phyloP scores from a whole-genome alignment of 352 stramenopile species.

The Hyaloperonospora brassicae region DNA sequence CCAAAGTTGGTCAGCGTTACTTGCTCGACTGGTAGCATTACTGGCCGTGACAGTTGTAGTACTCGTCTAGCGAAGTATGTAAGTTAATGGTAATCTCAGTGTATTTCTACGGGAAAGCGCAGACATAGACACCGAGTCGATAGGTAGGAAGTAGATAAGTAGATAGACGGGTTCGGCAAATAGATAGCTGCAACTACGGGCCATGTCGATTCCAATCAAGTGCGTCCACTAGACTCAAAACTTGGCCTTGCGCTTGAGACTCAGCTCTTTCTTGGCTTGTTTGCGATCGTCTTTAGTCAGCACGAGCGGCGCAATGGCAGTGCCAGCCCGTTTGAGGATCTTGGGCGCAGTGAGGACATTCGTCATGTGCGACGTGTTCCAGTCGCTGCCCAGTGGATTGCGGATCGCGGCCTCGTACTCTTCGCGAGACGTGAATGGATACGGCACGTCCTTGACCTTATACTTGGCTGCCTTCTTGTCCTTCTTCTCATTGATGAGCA shows the following conservation, averaged over 20 bases:
- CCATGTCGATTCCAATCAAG: conserved; percentile 25
- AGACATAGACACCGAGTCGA: no score
- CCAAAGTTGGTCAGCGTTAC: no score
- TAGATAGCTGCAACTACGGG: no score
- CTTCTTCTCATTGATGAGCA: conserved; percentile 86
- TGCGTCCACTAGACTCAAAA: conserved; percentile 34
- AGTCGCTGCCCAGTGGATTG: conserved; percentile 90
- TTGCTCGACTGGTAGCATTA: no score
- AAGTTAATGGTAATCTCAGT: no score
- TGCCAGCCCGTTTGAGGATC: conserved; percentile 88
- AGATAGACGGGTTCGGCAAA: no score
- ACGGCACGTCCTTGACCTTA: conserved; percentile 88
- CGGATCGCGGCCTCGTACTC: conserved; percentile 97
- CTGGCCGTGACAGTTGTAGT: no score
- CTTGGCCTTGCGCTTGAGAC: conserved; percentile 75
- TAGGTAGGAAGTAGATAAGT: no score
- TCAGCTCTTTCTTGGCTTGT: conserved; percentile 67
- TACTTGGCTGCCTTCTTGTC: conserved; percentile 85
- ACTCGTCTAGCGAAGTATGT: no score
- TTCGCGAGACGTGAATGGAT: conserved; percentile 94
- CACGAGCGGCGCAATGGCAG: conserved; percentile 90
- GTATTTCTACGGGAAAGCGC: no score
- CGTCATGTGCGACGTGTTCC: conserved; percentile 89
- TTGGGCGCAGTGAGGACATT: conserved; percentile 91
- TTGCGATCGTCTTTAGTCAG: conserved; percentile 83